These are phyloP conservation scores for Periconia macrospinosa DNA, from an alignment of 2,329 filamentous ascomycete species.

Conservation along the genomic window DNA sequence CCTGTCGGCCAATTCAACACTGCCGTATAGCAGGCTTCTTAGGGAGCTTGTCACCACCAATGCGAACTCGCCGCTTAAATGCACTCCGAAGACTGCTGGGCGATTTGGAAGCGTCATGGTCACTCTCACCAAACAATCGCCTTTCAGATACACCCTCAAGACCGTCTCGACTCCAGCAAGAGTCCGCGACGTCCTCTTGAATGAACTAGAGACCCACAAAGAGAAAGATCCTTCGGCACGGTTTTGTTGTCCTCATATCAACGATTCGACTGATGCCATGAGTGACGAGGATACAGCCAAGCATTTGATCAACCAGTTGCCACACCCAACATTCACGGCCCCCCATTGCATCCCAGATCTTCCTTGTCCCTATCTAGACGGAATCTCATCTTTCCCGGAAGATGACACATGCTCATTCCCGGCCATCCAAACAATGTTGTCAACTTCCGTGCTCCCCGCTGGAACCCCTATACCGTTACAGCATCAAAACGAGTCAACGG, in stretches of 20 bases:
- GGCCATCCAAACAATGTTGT: conserved; percentile 1
- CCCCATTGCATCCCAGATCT: conserved; percentile 7
- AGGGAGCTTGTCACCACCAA: conserved; percentile 10
- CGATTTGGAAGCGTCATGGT: conserved; percentile 1
- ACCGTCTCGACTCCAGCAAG: conserved; percentile 7
- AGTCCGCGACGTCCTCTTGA: conserved; percentile 15
- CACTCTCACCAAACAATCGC: conserved; percentile 1
- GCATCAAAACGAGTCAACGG: conserved; percentile 20
- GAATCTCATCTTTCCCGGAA: background rate
- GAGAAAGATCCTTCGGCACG: background rate
- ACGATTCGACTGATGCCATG: background rate
- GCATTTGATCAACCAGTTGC: conserved; percentile 10
- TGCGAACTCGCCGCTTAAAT: conserved; percentile 6
- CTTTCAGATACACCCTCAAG: conserved; percentile 2
- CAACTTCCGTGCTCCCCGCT: conserved; percentile 8
- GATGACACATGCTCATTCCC: background rate
- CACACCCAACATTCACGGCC: background rate
- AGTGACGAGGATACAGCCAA: background rate
- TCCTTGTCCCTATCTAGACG: conserved; percentile 13
- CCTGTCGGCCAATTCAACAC: background rate
- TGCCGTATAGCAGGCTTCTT: conserved; percentile 10
- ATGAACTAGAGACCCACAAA: conserved; percentile 1
- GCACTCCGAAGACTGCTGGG: background rate
- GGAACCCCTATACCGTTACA: conserved; percentile 12
- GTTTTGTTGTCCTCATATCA: background rate